These are phyloP conservation scores for Aspergillus luchuensis DNA, from an alignment of 2,329 filamentous ascomycete genomes.

Conservation along the genomic window DNA sequence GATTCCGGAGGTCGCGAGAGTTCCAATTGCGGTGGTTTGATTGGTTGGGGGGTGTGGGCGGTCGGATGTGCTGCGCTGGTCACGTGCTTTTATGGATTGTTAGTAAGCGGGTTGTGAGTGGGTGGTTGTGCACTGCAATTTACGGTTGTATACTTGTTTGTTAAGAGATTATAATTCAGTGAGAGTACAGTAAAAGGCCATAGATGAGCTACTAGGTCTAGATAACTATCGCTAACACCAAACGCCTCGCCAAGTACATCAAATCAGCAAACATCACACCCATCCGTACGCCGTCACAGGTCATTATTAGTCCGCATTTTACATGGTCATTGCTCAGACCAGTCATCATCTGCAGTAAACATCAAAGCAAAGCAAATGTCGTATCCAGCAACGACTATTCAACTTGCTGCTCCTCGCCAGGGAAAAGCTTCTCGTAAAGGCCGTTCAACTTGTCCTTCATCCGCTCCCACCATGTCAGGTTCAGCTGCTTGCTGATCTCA, in stretches of 20 bases:
- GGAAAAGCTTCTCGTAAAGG: conserved; percentile 26
- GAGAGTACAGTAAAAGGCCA: background rate
- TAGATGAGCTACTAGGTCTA: background rate
- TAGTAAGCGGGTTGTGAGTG: background rate
- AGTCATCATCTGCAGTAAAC: background rate
- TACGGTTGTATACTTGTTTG: too few relatives aligned
- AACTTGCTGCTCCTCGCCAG: conserved; percentile 1
- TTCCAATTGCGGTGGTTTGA: conserved; percentile 30
- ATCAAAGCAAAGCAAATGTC: background rate
- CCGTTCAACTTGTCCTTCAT: conserved; percentile 37
- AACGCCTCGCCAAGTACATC: background rate
- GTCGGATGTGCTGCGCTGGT: conserved; percentile 8
- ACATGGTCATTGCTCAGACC: background rate
- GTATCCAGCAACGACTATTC: background rate
- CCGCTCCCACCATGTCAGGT: conserved; percentile 78
- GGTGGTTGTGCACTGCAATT: background rate
- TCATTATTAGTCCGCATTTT: background rate
- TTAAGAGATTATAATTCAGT: too few relatives aligned
- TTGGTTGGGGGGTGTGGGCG: conserved; percentile 30
- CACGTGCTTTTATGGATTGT: background rate
- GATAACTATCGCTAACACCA: background rate
- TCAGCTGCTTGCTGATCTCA: conserved; percentile 85
- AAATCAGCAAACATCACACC: background rate
- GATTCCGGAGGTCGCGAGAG: conserved; percentile 9
- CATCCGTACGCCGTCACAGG: background rate